These are phyloP conservation scores for Cystofilobasidium ferigula DNA, from an alignment of 768 basidiomycete species.

Conservation along the genomic window DNA sequence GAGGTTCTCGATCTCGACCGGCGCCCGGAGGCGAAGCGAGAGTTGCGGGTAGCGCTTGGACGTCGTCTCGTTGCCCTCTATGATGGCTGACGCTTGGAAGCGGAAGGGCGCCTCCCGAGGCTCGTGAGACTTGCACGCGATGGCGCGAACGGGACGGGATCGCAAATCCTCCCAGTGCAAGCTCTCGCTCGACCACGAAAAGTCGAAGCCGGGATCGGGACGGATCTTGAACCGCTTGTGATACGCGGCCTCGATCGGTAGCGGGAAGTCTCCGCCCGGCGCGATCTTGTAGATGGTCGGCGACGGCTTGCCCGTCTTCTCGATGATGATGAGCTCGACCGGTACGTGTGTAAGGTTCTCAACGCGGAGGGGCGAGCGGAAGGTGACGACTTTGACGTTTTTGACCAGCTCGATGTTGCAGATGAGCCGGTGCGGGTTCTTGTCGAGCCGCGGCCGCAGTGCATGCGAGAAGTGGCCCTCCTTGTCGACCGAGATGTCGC, in stretches of 20 bases:
- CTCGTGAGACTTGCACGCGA: conserved; percentile 74
- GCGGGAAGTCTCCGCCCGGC: conserved; percentile 73
- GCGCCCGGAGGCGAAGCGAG: conserved; percentile 74
- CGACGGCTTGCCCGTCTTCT: conserved; percentile 68
- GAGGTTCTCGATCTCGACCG: conserved; percentile 88
- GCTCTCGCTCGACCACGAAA: conserved; percentile 73
- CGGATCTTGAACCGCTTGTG: conserved; percentile 71
- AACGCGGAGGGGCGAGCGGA: conserved; percentile 83
- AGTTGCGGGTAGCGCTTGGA: conserved; percentile 72
- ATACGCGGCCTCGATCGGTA: conserved; percentile 82
- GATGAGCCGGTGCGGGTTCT: conserved; percentile 65
- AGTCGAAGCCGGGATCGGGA: conserved; percentile 94
- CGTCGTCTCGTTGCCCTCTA: conserved; percentile 51
- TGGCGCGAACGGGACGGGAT: conserved; percentile 53
- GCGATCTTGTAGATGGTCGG: conserved; percentile 73
- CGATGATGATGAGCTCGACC: conserved; percentile 78
- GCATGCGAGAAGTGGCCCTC: conserved; percentile 85
- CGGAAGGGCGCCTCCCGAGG: conserved; percentile 78
- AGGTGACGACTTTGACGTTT: conserved; percentile 85
- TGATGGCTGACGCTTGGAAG: conserved; percentile 82
- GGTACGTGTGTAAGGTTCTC: conserved; percentile 86
- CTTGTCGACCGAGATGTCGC: conserved; percentile 77
- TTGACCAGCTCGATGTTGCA: conserved; percentile 82
- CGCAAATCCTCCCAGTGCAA: conserved; percentile 82
- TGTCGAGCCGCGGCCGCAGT: conserved; percentile 64